Conservation (phyloP, 371 early-diverging fungal species). For the Circinella umbellata region DNA sequence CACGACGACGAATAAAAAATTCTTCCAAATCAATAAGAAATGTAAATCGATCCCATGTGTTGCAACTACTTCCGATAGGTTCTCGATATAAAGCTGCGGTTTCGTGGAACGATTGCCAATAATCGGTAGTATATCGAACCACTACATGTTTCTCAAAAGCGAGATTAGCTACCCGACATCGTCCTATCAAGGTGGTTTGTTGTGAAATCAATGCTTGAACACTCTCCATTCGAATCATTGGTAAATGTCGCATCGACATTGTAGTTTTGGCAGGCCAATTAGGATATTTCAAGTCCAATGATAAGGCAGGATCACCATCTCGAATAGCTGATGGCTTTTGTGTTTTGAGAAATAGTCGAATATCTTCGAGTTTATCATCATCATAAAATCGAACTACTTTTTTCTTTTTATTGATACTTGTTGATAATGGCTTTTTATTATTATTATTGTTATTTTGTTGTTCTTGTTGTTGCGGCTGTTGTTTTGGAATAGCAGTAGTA, state of each 20-base stretch:
- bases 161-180: slow-evolving; percentile 75
- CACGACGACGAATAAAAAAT: neutral
- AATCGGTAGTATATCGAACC: slow-evolving; percentile 71
- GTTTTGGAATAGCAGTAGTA: neutral
- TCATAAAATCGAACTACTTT: slow-evolving; percentile 44
- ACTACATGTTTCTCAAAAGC: slow-evolving; percentile 77
- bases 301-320: slow-evolving; percentile 37
- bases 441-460: neutral
- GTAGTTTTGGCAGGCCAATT: slow-evolving; percentile 37
- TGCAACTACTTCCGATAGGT: slow-evolving; percentile 34
- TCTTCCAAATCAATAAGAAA: slow-evolving; percentile 23
- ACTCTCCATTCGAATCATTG: slow-evolving; percentile 32
- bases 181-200: slow-evolving; percentile 52
- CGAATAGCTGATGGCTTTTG: slow-evolving; percentile 60
- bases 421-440: neutral
- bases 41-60: slow-evolving; percentile 46
- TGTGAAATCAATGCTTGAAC: slow-evolving; percentile 37
- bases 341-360: slow-evolving; percentile 60
- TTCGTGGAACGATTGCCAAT: slow-evolving; percentile 71
- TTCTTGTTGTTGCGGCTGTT: neutral
- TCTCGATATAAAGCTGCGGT: slow-evolving; percentile 59
- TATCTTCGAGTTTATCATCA: slow-evolving; percentile 55
- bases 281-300: slow-evolving; percentile 22
- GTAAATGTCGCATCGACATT: neutral
- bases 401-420: slow-evolving; percentile 14